Evolutionary conservation across 2,329 filamentous ascomycete genomes (phyloP).

Genomic region (Penicillium sp.): DNA sequence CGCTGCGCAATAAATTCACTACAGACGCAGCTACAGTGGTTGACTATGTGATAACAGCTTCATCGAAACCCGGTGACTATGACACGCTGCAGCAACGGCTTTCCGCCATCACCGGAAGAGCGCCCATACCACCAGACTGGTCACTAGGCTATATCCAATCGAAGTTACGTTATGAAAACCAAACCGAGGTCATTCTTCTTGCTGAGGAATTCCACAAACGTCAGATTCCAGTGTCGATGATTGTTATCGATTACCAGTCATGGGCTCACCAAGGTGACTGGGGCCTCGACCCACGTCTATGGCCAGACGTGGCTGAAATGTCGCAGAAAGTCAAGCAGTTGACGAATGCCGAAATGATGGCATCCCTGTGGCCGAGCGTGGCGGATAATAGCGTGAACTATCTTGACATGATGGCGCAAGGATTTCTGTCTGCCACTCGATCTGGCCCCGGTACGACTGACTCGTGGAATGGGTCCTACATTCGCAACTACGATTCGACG

Average conservation of each 20-base stretch:
- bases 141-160: slow-evolving; percentile 66
- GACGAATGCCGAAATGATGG: slow-evolving; percentile 60
- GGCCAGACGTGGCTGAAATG: slow-evolving; percentile 64
- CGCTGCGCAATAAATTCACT: slow-evolving; percentile 58
- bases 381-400: slow-evolving; percentile 58
- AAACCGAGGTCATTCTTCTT: slow-evolving; percentile 58
- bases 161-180: slow-evolving; percentile 62
- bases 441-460: slow-evolving; percentile 56
- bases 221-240: slow-evolving; percentile 59
- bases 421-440: slow-evolving; percentile 57
- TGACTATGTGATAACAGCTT: slow-evolving; percentile 61
- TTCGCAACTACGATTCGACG: slow-evolving; percentile 60
- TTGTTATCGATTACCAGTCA: slow-evolving; percentile 65
- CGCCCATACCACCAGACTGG: slow-evolving; percentile 63
- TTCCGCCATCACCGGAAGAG: slow-evolving; percentile 53
- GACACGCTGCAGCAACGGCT: slow-evolving; percentile 55
- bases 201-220: slow-evolving; percentile 56
- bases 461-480: slow-evolving; percentile 56
- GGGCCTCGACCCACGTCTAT: slow-evolving; percentile 60
- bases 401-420: slow-evolving; percentile 57
- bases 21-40: slow-evolving; percentile 54
- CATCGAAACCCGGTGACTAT: slow-evolving; percentile 44
- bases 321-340: slow-evolving; percentile 55
- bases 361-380: slow-evolving; percentile 66
- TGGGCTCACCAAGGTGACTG: slow-evolving; percentile 65